Base-by-base conservation (phyloP, 371 early-diverging fungal species). In the Mucor velutinosus region DNA sequence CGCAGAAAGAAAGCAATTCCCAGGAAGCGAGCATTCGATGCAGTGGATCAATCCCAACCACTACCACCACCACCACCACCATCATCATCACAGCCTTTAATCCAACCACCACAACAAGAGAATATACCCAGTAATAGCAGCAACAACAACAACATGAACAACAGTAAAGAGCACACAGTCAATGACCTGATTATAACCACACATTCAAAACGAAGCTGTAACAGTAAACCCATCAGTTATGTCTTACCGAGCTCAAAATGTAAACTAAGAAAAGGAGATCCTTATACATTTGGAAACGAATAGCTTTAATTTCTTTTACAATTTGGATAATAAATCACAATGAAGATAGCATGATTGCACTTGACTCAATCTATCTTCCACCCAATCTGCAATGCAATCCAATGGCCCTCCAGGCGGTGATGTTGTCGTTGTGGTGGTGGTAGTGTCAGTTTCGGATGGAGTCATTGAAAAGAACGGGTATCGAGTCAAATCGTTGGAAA, bases 211-310 rank as follows among this genome's bases (percentile, higher is more conserved):
- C 47, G 64, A 19, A 61, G 62, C 8, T 41, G 62, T n/a, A 61
- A 37, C 15, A 55, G 19, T 7, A 70, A 62, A 32, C 33, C 65
- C 11, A 51, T 70, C n/a, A 70, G 30, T n/a, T 70, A 70, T 27
- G 29, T 33, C 51, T 53, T 66, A 58, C 71, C 71, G 7, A 66
- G 47, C 17, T 21, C 47, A 19, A 70, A 66, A 29, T 25, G 53
- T 29, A 70, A 70, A 70, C 33, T 70, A 53, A 39, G 71, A 53
- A 70, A 70, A 62, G 71, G 71, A 0, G 71, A 70, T 65, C 71
- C 71, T 4, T 49, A 51, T 41, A 70, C 71, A 15, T 70, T 70
- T 66, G 66, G 71, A 30, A 64, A 70, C 43, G 56, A 60, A 41
- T 37, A 51, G 51, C n/a, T 27, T 51, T 33, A 51, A 15, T 35